Evolutionary conservation across 2,329 filamentous ascomycete species (phyloP).

Genomic region (Clarireedia hainanense): DNA sequence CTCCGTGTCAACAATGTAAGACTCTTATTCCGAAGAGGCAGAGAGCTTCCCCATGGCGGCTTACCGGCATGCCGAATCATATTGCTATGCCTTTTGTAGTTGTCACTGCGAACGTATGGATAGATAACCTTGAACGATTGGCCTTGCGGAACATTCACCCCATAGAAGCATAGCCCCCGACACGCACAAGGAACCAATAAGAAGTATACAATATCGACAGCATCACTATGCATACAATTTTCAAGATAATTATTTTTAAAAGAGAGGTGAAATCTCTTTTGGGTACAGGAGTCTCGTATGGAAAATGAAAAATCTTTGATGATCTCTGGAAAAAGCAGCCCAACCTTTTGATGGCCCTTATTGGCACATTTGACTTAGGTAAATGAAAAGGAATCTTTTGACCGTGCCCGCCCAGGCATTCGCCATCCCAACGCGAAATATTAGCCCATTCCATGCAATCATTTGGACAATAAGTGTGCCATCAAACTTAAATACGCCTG

Average conservation of each 20-base stretch:
- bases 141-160: too few species aligned
- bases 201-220: background rate
- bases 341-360: slow-evolving; percentile 27
- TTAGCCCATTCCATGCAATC: slow-evolving; percentile 30
- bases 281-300: slow-evolving; percentile 1
- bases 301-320: slow-evolving; percentile 28
- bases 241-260: slow-evolving; percentile 5
- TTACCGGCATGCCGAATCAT: too few species aligned
- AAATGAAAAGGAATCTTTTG: slow-evolving; percentile 29
- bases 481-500: slow-evolving; percentile 29
- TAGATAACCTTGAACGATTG: too few species aligned
- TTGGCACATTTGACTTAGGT: slow-evolving; percentile 21
- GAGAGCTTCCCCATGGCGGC: too few species aligned
- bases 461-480: slow-evolving; percentile 24
- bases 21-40: too few species aligned
- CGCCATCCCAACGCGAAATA: slow-evolving; percentile 24
- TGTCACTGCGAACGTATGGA: too few species aligned
- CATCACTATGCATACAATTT: background rate
- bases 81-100: too few species aligned
- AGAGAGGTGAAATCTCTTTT: background rate
- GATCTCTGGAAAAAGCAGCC: slow-evolving; percentile 25
- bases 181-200: background rate
- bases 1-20: background rate
- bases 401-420: slow-evolving; percentile 25
- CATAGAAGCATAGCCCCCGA: background rate